Base-by-base conservation (phyloP, 805 yeast species). In the Priceomyces melissophilus region DNA sequence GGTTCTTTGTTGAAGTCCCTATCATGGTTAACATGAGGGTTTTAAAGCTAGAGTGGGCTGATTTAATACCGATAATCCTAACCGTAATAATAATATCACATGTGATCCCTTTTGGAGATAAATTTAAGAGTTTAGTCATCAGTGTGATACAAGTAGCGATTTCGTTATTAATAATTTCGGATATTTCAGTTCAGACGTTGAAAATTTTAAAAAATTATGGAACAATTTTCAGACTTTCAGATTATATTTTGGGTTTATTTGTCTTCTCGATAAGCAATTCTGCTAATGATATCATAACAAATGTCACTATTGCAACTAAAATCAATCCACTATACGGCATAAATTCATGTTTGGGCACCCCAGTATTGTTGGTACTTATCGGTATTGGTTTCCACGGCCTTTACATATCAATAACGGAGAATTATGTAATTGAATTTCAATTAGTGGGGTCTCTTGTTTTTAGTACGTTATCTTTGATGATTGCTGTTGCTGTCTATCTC, bases 301-400 rank as follows among this genome's bases (percentile, higher is more conserved):
- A 77, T 45, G 50, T 67, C 2, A 71, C 80, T 7, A 55, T 77
- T 10, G 69, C 78, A 6, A 49, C 69, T 7, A 69, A 69, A 9
- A 46, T 60, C 11, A 52, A 59, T 35, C 65, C 71, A 2, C 46
- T 58, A 6, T 50, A 64, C 11, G 81, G 81, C 0, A 54, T 77
- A 7, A 73, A 72, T 47, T 70, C 82, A 1, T 76, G 81, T 47
- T 62, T 76, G 42, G 82, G 82, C 1, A 72, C 82, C 1, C 80
- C 81, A 0, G 55, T 77, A 10, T 50, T 77, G 10, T 63, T 73
- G 32, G 67, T 74, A 7, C 55, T 76, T 44, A 53, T 76, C 13
- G 82, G 82, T 1, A 61, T 77, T 14, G 82, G 82, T 0, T 50
- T 69, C 10, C 75, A 75, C 50, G 72, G 78, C 2, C 28, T 60